Evolutionary conservation across 2,329 filamentous ascomycete genomes (phyloP).

Genomic region (Aureobasidium sp.): DNA sequence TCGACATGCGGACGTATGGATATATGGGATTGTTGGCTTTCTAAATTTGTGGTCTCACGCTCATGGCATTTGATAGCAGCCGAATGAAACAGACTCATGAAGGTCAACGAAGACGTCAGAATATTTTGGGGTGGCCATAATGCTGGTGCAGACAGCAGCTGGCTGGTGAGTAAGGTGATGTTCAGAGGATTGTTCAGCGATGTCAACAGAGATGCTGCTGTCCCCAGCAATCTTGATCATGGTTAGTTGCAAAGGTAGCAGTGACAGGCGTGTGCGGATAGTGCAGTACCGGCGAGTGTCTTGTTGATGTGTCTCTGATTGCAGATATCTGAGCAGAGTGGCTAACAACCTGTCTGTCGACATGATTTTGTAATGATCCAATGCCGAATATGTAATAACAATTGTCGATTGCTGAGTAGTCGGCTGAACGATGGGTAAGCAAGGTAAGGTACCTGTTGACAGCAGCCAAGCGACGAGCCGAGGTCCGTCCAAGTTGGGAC

Average conservation of each 20-base stretch:
- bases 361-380: slow-evolving; percentile 39
- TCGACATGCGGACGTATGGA: slow-evolving; percentile 24
- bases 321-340: slow-evolving; percentile 58
- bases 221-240: slow-evolving; percentile 47
- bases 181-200: slow-evolving; percentile 69
- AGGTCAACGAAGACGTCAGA: slow-evolving; percentile 55
- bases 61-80: slow-evolving; percentile 52
- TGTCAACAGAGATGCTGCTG: slow-evolving; percentile 60
- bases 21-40: slow-evolving; percentile 18
- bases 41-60: slow-evolving; percentile 36
- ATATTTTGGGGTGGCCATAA: slow-evolving; percentile 61
- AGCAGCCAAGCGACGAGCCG: background rate
- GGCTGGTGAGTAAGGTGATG: slow-evolving; percentile 63
- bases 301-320: slow-evolving; percentile 51
- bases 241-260: slow-evolving; percentile 18
- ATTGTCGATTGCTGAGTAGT: background rate
- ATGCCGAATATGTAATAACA: background rate
- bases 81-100: slow-evolving; percentile 66
- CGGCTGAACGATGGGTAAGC: background rate
- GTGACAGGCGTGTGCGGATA: background rate
- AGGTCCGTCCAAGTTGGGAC: background rate
- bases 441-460: background rate
- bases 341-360: slow-evolving; percentile 60
- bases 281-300: slow-evolving; percentile 50
- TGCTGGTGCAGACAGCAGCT: slow-evolving; percentile 63